Evolutionary conservation across 257 asterid species (phyloP), one percentile per base, ranked within the genome.

Genomic region (Plantago major): DNA sequence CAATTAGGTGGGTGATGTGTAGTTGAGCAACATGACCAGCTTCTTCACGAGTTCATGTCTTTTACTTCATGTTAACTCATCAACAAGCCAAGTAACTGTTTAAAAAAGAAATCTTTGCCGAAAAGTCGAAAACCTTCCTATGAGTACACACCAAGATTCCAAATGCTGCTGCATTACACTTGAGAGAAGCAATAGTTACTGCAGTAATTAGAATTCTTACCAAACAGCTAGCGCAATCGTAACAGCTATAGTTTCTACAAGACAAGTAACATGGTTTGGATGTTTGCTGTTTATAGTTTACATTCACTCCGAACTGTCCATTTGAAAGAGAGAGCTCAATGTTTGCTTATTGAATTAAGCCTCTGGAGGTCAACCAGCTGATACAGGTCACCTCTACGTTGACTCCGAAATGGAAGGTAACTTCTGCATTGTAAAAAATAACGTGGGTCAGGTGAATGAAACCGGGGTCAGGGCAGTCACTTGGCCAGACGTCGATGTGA

Each of bases 301-400:
- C 64, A 45, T 72, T 59, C 58, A 42, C 44, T 26, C 60, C 49
- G 40, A 52, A 49, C 52, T 11, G 11, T 45, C 14, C 18, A 5
- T 22, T 46, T 50, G 16, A 58, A 40, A 10, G 46, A 61, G 56
- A 57, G 47, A 30, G 49, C 61, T 68, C 63, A 76, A 65, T 66
- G n/a, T 53, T 74, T 47, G 28, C 44, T 61, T 12, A 54, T 64
- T 53, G 79, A 67, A 59, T 74, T 64, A 63, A 81, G 75, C 66
- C 96, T 83, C 63, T 80, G 78, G 70, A 90, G 72, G 73, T 90
- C 97, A 40, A 90, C 87, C 63, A 90, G 78, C 75, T 87, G 88
- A 78, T 90, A 90, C 55, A 90, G 86, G 67, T 87, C 96, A 37
- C 96, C 96, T 28, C 97, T 80, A 16, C 86, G 79, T 71, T 90